Percentiles rank a stretch among this genome's conserved stretches.
These are phyloP conservation scores for Daldinia eschscholtzii DNA, from an alignment of 2,329 filamentous ascomycete species.

Conservation along the genomic window DNA sequence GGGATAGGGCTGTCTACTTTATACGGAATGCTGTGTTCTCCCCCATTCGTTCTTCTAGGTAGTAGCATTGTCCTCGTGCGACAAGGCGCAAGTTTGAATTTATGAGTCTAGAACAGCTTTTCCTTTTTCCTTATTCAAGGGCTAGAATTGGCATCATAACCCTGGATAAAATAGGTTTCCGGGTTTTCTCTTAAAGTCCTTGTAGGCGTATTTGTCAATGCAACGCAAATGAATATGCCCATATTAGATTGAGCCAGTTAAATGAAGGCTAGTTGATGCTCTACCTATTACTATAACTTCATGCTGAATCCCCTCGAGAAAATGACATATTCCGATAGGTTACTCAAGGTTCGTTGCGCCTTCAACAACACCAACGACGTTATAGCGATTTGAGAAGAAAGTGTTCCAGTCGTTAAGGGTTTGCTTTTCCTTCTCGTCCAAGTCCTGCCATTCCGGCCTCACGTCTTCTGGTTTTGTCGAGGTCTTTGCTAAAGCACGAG, in stretches of 20 bases:
- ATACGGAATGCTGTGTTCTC: not conserved
- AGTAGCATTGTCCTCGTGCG: not conserved
- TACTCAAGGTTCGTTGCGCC: constrained; percentile 70
- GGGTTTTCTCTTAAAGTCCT: not conserved
- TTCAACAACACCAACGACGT: constrained; percentile 79
- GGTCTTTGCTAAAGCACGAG: constrained; percentile 87
- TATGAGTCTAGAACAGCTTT: not conserved
- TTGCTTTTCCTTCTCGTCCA: constrained; percentile 86
- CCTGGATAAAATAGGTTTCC: not conserved
- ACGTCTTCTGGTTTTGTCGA: constrained; percentile 90
- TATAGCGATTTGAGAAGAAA: constrained; percentile 98
- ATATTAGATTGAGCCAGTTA: not conserved
- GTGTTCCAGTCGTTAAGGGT: constrained; percentile 92
- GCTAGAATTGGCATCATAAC: not conserved
- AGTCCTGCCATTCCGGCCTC: constrained; percentile 82
- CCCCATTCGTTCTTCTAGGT: not conserved
- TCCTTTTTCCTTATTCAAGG: too few species aligned
- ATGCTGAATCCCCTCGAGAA: not conserved
- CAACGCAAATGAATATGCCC: not conserved
- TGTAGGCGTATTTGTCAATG: not conserved
- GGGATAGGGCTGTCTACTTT: not conserved
- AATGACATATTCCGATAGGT: constrained; percentile 3
- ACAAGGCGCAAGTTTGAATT: not conserved
- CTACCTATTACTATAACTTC: not conserved
- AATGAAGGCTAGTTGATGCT: not conserved